Evolutionary conservation across 192 early-diverging fungal species (phyloP).

Genomic region (Allomyces arbusculus): DNA sequence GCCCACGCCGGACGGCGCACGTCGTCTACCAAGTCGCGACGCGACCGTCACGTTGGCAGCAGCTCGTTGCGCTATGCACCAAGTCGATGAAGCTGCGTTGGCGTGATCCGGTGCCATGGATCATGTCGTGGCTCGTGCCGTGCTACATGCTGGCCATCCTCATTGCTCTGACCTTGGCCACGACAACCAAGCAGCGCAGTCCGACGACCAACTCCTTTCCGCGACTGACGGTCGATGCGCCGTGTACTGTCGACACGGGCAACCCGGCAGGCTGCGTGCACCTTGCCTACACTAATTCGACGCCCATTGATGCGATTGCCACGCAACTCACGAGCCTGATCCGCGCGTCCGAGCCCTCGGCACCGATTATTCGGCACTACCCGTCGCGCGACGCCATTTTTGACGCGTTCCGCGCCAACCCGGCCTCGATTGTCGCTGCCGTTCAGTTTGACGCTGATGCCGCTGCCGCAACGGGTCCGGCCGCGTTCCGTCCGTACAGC

Average conservation of each 20-base stretch:
- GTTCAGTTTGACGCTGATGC: slow-evolving; percentile 11
- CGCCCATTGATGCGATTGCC: slow-evolving; percentile 12
- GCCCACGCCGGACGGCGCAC: slow-evolving; percentile 10
- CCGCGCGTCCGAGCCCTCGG: slow-evolving; percentile 13
- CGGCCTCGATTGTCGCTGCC: slow-evolving; percentile 15
- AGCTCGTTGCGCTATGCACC: slow-evolving; percentile 12
- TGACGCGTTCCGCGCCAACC: slow-evolving; percentile 10
- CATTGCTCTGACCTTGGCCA: no score
- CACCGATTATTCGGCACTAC: slow-evolving; percentile 10
- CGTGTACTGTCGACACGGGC: no score
- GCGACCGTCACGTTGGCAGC: slow-evolving; percentile 7
- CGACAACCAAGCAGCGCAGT: no score
- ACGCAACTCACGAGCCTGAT: slow-evolving; percentile 12
- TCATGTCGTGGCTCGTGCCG: no score
- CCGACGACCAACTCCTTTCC: no score
- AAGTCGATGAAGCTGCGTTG: slow-evolving; percentile 11
- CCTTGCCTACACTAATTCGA: slow-evolving; percentile 16
- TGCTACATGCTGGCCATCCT: no score
- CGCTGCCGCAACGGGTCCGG: not conserved
- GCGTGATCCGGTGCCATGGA: slow-evolving; percentile 5
- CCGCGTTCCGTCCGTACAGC: no score
- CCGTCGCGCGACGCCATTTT: slow-evolving; percentile 11
- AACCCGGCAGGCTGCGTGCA: slow-evolving; percentile 11
- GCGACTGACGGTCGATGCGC: no score
- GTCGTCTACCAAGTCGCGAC: slow-evolving; percentile 10